Conservation (phyloP, 2,329 filamentous ascomycete species). For the Neophaeococcomyces mojaviensis region DNA sequence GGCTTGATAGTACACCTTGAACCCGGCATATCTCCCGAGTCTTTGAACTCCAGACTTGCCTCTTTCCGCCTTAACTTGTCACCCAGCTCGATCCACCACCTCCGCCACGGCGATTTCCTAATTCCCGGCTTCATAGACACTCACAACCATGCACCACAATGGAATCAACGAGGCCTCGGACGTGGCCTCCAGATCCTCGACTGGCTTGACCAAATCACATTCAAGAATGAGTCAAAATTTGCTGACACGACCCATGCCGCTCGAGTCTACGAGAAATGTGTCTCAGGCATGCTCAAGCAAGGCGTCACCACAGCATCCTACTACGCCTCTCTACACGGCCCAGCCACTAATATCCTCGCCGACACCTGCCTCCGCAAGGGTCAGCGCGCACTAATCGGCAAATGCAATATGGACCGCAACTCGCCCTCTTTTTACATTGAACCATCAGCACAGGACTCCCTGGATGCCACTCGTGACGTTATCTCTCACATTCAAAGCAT, state of each 20-base stretch:
- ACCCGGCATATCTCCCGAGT: slow-evolving; percentile 21
- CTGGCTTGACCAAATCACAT: slow-evolving; percentile 59
- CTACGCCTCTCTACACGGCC: slow-evolving; percentile 50
- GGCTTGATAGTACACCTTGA: slow-evolving; percentile 28
- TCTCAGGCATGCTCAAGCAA: slow-evolving; percentile 53
- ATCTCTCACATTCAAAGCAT: slow-evolving; percentile 35
- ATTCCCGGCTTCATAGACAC: slow-evolving; percentile 59
- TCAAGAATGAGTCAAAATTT: slow-evolving; percentile 57
- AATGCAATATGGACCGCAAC: slow-evolving; percentile 56
- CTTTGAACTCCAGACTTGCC: slow-evolving; percentile 20
- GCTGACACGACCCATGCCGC: slow-evolving; percentile 46
- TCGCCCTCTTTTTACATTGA: slow-evolving; percentile 28
- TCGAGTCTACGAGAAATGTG: slow-evolving; percentile 44
- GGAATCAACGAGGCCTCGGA: slow-evolving; percentile 39
- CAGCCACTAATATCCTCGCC: slow-evolving; percentile 51
- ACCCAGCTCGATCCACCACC: background rate
- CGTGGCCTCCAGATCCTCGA: slow-evolving; percentile 41
- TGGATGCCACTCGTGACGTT: slow-evolving; percentile 23
- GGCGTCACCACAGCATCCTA: slow-evolving; percentile 57
- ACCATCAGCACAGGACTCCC: slow-evolving; percentile 15
- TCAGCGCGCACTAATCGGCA: slow-evolving; percentile 55
- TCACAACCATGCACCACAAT: slow-evolving; percentile 60
- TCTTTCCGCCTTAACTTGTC: slow-evolving; percentile 15
- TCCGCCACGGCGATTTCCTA: slow-evolving; percentile 42
- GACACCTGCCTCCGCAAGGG: slow-evolving; percentile 46